Evolutionary conservation across 1,284 basidiomycete genomes (phyloP), one percentile per base, ranked within the genome.

Genomic region (Trametes sp.): DNA sequence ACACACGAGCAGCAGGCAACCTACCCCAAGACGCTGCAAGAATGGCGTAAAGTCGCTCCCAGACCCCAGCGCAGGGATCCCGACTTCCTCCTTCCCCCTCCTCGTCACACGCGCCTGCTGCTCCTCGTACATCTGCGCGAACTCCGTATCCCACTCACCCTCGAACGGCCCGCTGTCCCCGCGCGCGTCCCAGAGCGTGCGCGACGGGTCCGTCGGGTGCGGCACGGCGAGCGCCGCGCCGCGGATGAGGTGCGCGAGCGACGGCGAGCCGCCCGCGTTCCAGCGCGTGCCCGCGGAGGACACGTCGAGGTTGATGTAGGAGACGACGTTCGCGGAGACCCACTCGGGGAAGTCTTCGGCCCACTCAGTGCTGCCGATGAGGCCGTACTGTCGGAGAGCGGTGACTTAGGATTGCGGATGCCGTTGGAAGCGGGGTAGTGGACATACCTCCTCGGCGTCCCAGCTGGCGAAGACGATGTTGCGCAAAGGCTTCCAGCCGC

Each of bases 381-480:
- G 82, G 29, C 95, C 95, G 64, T 95, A 94, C 87, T 94, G 64
- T 13, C n/a, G 5, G 29, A 45, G 11, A 2, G 29, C 29, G 4
- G 24, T 26, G 29, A 10, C 16, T 48, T 11, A 36, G 33, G 23
- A 31, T 1, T n/a, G n/a, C n/a, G 31, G 31, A 24, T 2, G 9
- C 14, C 13, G 9, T 19, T 13, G 3, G 9, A n/a, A n/a, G 31
- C 26, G 5, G 24, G 26, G 2, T 11, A 11, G 26, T 28, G 36
- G 2, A 66, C 73, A 46, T 49, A 89, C 87, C 83, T 96, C 96
- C 78, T 98, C 96, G 0, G 88, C 96, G 75, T 97, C 95, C 95
- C 94, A 98, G 66, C 88, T 92, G 4, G 93, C 94, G 55, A 98
- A 82, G n/a, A 97, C 77, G 70, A 97, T 87, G 19, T 93, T 96